phyloP scores from a whole-genome alignment of 1,284 basidiomycete species.

The Coniferiporia weirii region DNA sequence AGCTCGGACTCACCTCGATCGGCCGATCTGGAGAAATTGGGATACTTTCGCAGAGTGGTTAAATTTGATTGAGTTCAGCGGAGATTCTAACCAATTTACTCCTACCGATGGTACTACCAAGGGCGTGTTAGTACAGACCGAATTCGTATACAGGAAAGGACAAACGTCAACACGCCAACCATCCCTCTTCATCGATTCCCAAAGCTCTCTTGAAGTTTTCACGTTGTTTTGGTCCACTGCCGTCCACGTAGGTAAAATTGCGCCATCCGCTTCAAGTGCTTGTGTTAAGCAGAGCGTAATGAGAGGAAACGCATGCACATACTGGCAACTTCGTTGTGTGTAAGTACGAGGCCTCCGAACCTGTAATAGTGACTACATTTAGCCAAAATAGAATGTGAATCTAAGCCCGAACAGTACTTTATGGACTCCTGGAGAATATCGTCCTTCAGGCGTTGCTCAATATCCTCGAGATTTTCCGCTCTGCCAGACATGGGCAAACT shows the following conservation, averaged over 20 bases:
- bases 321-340: slow-evolving; percentile 84
- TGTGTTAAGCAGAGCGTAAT: not conserved
- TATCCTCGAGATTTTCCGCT: slow-evolving; percentile 92
- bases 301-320: slow-evolving; percentile 4
- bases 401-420: slow-evolving; percentile 41
- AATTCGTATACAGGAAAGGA: slow-evolving; percentile 15
- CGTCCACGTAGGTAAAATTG: slow-evolving; percentile 93
- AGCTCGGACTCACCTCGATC: slow-evolving; percentile 54
- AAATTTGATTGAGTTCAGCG: not conserved
- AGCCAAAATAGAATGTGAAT: slow-evolving; percentile 4
- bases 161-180: slow-evolving; percentile 89
- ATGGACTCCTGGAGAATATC: slow-evolving; percentile 91
- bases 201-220: slow-evolving; percentile 85
- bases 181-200: slow-evolving; percentile 69
- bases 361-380: slow-evolving; percentile 32
- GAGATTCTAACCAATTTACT: not conserved
- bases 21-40: slow-evolving; percentile 89
- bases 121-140: slow-evolving; percentile 4
- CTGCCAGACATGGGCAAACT: slow-evolving; percentile 85
- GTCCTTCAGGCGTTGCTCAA: slow-evolving; percentile 85
- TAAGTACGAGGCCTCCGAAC: slow-evolving; percentile 87
- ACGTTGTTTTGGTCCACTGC: slow-evolving; percentile 84
- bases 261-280: slow-evolving; percentile 62
- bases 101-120: slow-evolving; percentile 58
- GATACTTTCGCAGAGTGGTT: slow-evolving; percentile 47